Base-by-base conservation (phyloP, 2,329 filamentous ascomycete genomes). In the Phyllosticta citribraziliensis region DNA sequence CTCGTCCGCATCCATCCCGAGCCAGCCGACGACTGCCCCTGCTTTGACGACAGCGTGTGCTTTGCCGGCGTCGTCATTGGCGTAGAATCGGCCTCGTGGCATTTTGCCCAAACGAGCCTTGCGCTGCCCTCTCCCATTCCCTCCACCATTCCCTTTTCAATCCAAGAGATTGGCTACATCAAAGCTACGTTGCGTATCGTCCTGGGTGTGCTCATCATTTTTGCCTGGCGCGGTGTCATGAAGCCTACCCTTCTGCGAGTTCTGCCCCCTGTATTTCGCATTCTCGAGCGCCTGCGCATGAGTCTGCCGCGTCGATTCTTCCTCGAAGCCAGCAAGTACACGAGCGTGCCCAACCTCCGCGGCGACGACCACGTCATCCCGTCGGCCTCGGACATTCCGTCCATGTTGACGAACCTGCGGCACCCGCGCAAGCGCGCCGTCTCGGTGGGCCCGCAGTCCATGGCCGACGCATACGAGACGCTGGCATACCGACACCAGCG, bases 401-500 rank as follows among this genome's bases (percentile, higher is more conserved):
- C 84, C 33, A 85, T 97, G 70, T 81, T 97, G 24, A 88, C 86
- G 63, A 91, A 86, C 52, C 89, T 97, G 54, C 85, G 91, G 24
- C 86, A 93, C 66, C 89, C 91, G 0, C 83, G 91, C 63, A 87
- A 87, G 64, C 84, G 94, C 57, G 88, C 91, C 33, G 85, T 97
- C 35, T 96, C 91, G 5, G 84, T 97, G 58, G 94, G 94, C 0
- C 94, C 94, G 1, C 94, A 97, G 75, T 97, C 92, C 54, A 92
- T 92, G 63, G 94, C 94, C 1, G 94, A 99, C 75, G 94, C 91
- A 24, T 96, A 97, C 75, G 94, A 99, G 77, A 91, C 91, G 20
- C 80, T 99, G 56, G 94, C 93, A 5, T 96, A 96, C 70, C 86
- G 93, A 20, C 91, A 96, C 67, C 83, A 87, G 65, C 79, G 80